Base-by-base conservation (phyloP, 257 asterid genomes). In the Salvia splendens region DNA sequence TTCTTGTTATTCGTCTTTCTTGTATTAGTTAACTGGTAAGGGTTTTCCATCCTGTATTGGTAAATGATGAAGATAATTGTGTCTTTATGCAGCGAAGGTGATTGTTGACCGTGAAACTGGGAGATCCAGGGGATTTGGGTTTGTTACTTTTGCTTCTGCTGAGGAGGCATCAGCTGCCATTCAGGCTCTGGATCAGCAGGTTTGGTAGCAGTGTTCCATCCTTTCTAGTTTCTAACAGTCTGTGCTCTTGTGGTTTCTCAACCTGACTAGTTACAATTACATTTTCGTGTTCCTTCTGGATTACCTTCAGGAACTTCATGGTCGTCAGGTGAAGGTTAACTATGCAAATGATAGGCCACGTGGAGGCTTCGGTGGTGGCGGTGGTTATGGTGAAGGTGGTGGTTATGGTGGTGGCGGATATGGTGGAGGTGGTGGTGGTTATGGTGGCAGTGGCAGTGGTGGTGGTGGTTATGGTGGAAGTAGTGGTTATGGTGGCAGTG, bases 131-230 rank as follows among this genome's bases (percentile, higher is more conserved):
- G 98, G 98, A 59, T 92, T 92, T 81, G 97, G 91, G 56, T 92
- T 92, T 61, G 81, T 92, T 68, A 87, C 98, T 8, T 92, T 65
- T 66, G 16, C 74, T 4, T 64, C 78, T 32, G 28, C 61, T 47
- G 98, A 87, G 72, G 96, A 83, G 75, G 98, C 98, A 45, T 80
- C 90, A 24, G 82, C 95, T 77, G 97, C 97, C 59, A 92, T 89
- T 68, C 95, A 84, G 83, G 98, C 97, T 48, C 71, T 89, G 83
- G 96, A 89, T 70, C 85, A 83, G 61, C 82, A 86, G 98, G 98
- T 61, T 36, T 10, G 15, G 30, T 43, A 6, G 16, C 28, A 24
- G 8, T 0, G 3, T 48, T 45, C 63, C 6, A 0, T 33, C n/a
- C 4, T 10, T 45, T 33, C 36, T 2, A 35, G 24, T 35, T 65